Base-by-base conservation (phyloP, 2,329 filamentous ascomycete species). In the Epichloe baconii region DNA sequence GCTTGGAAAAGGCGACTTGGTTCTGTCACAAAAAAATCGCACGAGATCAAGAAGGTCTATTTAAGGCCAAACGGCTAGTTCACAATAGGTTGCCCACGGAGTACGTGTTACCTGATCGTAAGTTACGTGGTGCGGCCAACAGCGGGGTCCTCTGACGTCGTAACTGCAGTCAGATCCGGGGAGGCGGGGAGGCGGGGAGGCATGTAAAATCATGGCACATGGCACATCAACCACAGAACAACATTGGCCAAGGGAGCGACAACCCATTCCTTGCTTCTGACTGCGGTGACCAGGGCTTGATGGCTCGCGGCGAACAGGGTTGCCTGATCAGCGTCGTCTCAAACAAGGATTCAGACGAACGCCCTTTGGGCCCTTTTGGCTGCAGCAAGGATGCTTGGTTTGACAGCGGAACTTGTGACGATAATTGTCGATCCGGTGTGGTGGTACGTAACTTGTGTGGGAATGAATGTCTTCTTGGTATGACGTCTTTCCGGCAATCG, bases 61-160 rank as follows among this genome's bases (percentile, higher is more conserved):
- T 40, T 40, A 31, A 48, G 35, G 43, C 21, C 23, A 10, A 44
- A 19, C 2, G 11, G 23, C 23, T 12, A n/a, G 23, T 38, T 11
- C 1, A 31, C 1, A 31, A 31, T 10, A 8, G 26, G 26, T 31
- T 31, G 26, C 26, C 26, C 26, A 26, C 26, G 26, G 26, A 26
- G 26, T 8, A 26, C 26, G 26, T 26, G 26, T 26, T 26, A 26
- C 26, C 7, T 10, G 4, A 31, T 31, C 26, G 8, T 4, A 10
- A 31, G 26, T 31, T 44, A 17, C 14, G 40, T 21, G n/a, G 35
- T 45, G 45, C 36, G 17, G 47, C 47, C 19, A 47, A 21, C 43
- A n/a, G 51, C 26, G 47, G 51, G 51, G 51, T 34, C 10, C 51
- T 46, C 47, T 52, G 51, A 50, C 47, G 51, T 52, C 43, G 51